A percentile compares a stretch with the other conserved stretches of the same genome.
Conservation (phyloP, 2,329 filamentous ascomycete genomes). For the Aspergillus quadrilineatus region DNA sequence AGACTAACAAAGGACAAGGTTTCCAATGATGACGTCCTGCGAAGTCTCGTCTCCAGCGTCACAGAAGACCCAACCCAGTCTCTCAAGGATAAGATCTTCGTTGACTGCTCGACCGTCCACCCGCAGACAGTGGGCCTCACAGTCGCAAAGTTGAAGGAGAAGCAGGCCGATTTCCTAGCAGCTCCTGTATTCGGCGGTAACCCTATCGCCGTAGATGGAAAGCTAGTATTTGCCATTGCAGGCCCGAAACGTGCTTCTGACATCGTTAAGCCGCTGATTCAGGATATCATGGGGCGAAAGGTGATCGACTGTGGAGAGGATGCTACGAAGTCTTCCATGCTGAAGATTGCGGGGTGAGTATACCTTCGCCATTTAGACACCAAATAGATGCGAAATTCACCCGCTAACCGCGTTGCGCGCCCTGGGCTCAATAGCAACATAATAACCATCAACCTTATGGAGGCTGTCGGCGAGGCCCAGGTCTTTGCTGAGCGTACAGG, state of each 20-base stretch:
- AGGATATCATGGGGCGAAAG: conserved; percentile 45
- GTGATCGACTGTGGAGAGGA: conserved; percentile 48
- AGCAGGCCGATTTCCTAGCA: conserved; percentile 39
- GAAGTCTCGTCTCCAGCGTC: conserved; percentile 30
- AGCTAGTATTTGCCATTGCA: conserved; percentile 47
- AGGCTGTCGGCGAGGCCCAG: conserved; percentile 47
- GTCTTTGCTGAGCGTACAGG: conserved; percentile 49
- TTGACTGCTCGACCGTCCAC: conserved; percentile 85
- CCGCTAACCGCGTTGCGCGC: neutral
- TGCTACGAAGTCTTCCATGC: conserved; percentile 41
- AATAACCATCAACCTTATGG: conserved; percentile 46
- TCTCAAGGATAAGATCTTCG: conserved; percentile 71
- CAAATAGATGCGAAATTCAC: neutral
- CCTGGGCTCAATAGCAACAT: conserved; percentile 36
- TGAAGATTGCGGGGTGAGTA: conserved; percentile 47
- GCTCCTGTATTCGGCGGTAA: conserved; percentile 48
- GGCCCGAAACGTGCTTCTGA: conserved; percentile 37
- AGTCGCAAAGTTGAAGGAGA: conserved; percentile 32
- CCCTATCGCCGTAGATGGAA: conserved; percentile 45
- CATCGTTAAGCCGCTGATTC: conserved; percentile 41
- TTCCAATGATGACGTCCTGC: conserved; percentile 43
- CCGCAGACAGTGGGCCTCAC: conserved; percentile 60
- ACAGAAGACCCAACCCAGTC: conserved; percentile 25
- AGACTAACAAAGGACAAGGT: conserved; percentile 28
- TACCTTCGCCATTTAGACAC: neutral